Conservation (phyloP, 495 filamentous ascomycete genomes). For the Beverwykella pulmonaria region DNA sequence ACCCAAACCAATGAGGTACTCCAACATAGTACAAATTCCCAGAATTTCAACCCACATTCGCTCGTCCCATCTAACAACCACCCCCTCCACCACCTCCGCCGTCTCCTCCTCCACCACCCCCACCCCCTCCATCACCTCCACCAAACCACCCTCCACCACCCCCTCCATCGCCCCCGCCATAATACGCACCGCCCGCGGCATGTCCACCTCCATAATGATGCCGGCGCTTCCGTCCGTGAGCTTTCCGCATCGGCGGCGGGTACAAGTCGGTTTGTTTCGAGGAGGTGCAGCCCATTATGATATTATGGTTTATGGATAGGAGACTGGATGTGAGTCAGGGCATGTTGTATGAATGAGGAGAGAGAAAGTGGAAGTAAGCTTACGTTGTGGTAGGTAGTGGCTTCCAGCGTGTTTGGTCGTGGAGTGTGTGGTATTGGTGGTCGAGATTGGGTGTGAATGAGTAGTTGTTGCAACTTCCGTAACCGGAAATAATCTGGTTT, state of each 20-base stretch:
- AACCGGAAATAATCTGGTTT: too few species aligned
- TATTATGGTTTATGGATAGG: too few species aligned
- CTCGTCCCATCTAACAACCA: background rate
- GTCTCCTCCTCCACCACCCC: conserved; percentile 67
- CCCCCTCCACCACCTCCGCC: conserved; percentile 53
- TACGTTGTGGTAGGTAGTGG: too few species aligned
- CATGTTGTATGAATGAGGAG: too few species aligned
- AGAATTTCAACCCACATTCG: background rate
- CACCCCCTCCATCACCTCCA: conserved; percentile 77
- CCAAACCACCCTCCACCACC: conserved; percentile 68
- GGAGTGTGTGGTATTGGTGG: too few species aligned
- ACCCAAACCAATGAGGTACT: too few species aligned
- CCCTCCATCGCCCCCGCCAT: conserved; percentile 50
- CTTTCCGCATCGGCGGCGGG: conserved; percentile 4
- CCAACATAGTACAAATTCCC: background rate
- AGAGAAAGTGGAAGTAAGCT: too few species aligned
- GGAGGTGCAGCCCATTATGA: conserved; percentile 14
- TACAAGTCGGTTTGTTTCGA: conserved; percentile 1
- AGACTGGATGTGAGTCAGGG: too few species aligned
- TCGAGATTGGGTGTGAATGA: too few species aligned
- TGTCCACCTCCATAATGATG: background rate
- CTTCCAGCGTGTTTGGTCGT: too few species aligned
- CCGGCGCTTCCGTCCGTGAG: background rate
- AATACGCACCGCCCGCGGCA: conserved; percentile 4
- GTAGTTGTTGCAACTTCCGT: too few species aligned